Evolutionary conservation across 495 filamentous ascomycete species (phyloP), one percentile per base, ranked within the genome.

Genomic region (Monascus purpureus): DNA sequence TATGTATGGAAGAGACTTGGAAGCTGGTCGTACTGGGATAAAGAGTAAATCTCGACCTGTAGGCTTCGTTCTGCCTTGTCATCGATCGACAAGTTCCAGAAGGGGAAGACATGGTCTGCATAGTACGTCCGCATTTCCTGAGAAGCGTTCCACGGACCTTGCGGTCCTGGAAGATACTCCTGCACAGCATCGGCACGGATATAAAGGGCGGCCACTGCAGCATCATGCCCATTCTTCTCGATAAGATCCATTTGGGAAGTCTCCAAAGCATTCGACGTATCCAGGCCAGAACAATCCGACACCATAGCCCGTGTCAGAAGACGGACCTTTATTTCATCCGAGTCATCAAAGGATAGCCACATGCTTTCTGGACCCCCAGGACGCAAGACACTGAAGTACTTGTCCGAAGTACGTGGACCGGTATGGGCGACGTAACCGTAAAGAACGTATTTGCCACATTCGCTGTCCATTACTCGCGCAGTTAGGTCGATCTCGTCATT

Each of bases 361-460:
- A 56, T 63, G 7, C 63, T 59, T 7, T 59, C 65, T 3, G 65
- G 66, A 1, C 72, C 70, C 13, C 61, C 60, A 0, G 75, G 75
- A 11, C 73, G 63, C 28, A 80, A 44, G 25, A 77, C 68, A 25
- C 70, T 67, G 41, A 72, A 70, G 51, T 74, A 79, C 18, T 73
- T 59, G 32, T 66, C 63, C 6, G 75, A 77, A 9, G 67, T 67
- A 23, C 76, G 70, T 17, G 64, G 66, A 18, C 70, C 74, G 32
- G 61, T 62, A 40, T 79, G 75, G 3, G 76, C 72, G 12, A 77
- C 55, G 29, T 76, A 71, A 11, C 72, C 72, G 38, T 70, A 77
- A 1, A 80, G 61, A 0, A 65, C 59, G 42, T 79, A 80, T 2
- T 60, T 46, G 32, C 62, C 43, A 9, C 32, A 43, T 17, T 58